These are phyloP conservation scores for Spirogloea muscicola DNA, from an alignment of 139 green algal genomes.

Conservation along the genomic window DNA sequence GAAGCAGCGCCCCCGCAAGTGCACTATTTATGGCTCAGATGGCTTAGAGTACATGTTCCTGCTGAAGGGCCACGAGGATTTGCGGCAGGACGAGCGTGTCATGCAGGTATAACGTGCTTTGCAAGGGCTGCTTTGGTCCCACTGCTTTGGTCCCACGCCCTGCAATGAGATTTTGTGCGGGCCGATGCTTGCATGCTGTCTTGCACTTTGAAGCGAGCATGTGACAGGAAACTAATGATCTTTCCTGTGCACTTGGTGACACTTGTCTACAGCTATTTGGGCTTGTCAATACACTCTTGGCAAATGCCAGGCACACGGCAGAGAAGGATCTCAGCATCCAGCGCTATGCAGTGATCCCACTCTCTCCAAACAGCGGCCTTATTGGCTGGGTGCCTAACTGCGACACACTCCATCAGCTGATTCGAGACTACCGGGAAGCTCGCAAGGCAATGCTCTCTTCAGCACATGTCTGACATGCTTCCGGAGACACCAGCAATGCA, in stretches of 20 bases:
- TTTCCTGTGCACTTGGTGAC: no score
- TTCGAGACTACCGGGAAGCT: constrained; percentile 86
- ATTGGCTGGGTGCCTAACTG: constrained; percentile 97
- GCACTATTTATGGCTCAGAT: constrained; percentile 90
- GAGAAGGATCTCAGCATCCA: constrained; percentile 87
- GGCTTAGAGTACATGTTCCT: constrained; percentile 95
- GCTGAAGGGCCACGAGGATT: constrained; percentile 97
- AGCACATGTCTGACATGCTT: no score
- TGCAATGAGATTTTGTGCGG: no score
- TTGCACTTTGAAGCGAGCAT: no score
- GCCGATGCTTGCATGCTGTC: no score
- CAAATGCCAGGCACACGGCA: constrained; percentile 67
- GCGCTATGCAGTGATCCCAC: constrained; percentile 92
- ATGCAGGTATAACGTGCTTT: no score
- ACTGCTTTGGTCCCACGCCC: no score
- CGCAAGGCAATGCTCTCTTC: no score
- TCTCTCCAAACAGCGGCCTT: constrained; percentile 87
- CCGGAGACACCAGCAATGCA: no score
- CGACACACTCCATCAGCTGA: constrained; percentile 95
- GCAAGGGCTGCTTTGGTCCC: no score
- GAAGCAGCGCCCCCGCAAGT: constrained; percentile 95
- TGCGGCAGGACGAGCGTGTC: constrained; percentile 96
- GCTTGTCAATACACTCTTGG: constrained; percentile 81
- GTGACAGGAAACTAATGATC: no score
- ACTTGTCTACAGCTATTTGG: constrained; percentile 79